phyloP scores from a whole-genome alignment of 495 filamentous ascomycete genomes.

The Massariosphaeria phaeospora region DNA sequence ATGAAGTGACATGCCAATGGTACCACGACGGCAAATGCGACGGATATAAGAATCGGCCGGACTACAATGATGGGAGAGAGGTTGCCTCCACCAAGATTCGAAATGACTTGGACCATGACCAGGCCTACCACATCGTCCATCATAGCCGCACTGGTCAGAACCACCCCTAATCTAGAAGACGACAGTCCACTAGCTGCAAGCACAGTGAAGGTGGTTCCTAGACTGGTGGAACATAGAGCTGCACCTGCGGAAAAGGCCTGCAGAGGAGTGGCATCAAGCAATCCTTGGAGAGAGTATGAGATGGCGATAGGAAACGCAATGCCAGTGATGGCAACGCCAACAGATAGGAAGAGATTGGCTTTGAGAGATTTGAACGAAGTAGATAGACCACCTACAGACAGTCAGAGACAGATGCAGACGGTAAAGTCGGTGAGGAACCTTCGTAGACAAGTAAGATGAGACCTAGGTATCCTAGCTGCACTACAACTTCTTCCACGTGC shows the following conservation, averaged over 20 bases:
- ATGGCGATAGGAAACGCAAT: slow-evolving; percentile 62
- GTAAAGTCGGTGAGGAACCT: slow-evolving; percentile 38
- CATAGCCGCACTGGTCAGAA: slow-evolving; percentile 69
- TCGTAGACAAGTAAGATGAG: slow-evolving; percentile 71
- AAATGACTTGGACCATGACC: slow-evolving; percentile 69
- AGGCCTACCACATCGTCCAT: slow-evolving; percentile 79
- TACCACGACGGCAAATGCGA: slow-evolving; percentile 51
- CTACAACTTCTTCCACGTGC: slow-evolving; percentile 52
- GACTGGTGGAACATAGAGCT: slow-evolving; percentile 67
- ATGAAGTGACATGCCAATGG: slow-evolving; percentile 47
- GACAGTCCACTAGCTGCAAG: slow-evolving; percentile 54
- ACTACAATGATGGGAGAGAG: slow-evolving; percentile 48
- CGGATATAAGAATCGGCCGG: slow-evolving; percentile 55
- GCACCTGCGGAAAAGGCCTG: slow-evolving; percentile 73
- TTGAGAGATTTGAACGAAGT: slow-evolving; percentile 56
- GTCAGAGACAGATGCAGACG: background rate
- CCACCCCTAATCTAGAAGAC: slow-evolving; percentile 60
- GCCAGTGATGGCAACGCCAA: slow-evolving; percentile 59
- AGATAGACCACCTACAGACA: slow-evolving; percentile 55
- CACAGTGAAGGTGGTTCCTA: slow-evolving; percentile 76
- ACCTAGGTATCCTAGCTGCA: slow-evolving; percentile 71
- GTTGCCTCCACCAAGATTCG: slow-evolving; percentile 44
- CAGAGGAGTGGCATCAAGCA: slow-evolving; percentile 46
- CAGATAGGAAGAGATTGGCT: slow-evolving; percentile 56
- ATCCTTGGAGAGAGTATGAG: slow-evolving; percentile 54